Conservation (phyloP, 2,329 filamentous ascomycete species). For the Aspergillus sp. region DNA sequence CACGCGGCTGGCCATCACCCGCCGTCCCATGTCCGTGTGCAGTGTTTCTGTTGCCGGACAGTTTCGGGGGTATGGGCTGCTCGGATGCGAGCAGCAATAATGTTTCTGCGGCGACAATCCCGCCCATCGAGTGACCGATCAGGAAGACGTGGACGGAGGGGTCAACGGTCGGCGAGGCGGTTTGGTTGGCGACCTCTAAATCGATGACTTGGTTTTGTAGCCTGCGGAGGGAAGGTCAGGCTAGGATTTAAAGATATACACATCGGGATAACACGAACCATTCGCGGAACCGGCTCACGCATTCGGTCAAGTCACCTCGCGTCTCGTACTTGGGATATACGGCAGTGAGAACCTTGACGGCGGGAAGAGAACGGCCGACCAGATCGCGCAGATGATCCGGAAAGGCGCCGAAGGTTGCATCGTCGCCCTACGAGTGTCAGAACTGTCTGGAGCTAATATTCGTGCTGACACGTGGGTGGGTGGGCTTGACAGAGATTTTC, state of each 20-base stretch:
- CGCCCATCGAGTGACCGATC: constrained; percentile 85
- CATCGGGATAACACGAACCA: constrained; percentile 33
- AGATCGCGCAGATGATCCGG: constrained; percentile 43
- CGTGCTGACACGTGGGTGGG: not conserved
- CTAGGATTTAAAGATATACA: not conserved
- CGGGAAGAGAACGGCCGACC: constrained; percentile 42
- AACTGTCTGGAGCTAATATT: not conserved
- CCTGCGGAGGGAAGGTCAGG: constrained; percentile 45
- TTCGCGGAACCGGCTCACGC: constrained; percentile 46
- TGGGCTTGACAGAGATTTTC: not conserved
- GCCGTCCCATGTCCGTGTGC: not conserved
- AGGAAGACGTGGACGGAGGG: constrained; percentile 80
- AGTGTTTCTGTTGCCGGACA: constrained; percentile 11
- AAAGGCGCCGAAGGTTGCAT: constrained; percentile 48
- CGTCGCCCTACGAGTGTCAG: constrained; percentile 40
- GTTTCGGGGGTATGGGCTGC: constrained; percentile 45
- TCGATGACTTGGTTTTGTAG: constrained; percentile 91
- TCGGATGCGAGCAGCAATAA: constrained; percentile 72
- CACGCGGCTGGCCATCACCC: constrained; percentile 6
- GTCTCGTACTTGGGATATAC: constrained; percentile 52
- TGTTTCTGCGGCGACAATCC: constrained; percentile 90
- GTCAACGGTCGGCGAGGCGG: constrained; percentile 79
- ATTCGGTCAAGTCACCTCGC: constrained; percentile 46
- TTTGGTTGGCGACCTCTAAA: constrained; percentile 77
- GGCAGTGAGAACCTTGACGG: constrained; percentile 39